Percentiles rank a stretch among this genome's conserved stretches.
phyloP scores from a whole-genome alignment of 768 basidiomycete genomes.

The Boletales sp. region DNA sequence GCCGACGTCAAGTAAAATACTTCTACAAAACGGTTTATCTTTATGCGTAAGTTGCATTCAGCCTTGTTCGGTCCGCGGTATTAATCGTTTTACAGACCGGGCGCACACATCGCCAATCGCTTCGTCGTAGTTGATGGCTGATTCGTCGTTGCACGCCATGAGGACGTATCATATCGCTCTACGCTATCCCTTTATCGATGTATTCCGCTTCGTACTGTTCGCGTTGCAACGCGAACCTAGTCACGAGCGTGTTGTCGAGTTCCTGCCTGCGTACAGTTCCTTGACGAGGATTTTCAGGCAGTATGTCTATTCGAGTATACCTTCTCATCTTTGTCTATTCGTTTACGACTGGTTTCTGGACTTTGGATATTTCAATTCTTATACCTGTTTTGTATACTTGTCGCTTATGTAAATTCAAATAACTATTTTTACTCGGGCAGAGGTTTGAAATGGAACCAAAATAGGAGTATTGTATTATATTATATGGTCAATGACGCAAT shows the following conservation, averaged over 20 bases:
- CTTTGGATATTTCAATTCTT: constrained; percentile 7
- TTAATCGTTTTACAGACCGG: constrained; percentile 24
- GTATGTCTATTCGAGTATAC: constrained; percentile 12
- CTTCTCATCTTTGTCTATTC: background rate
- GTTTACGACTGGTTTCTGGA: constrained; percentile 9
- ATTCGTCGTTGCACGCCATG: constrained; percentile 32
- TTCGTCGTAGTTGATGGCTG: constrained; percentile 39
- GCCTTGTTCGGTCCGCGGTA: background rate
- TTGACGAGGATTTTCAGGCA: constrained; percentile 25
- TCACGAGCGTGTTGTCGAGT: constrained; percentile 64
- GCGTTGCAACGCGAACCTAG: constrained; percentile 50
- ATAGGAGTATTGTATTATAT: no score
- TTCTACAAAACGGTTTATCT: constrained; percentile 9
- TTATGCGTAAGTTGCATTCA: constrained; percentile 25
- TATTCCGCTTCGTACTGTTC: constrained; percentile 66
- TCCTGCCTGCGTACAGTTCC: constrained; percentile 25
- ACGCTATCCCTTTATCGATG: constrained; percentile 45
- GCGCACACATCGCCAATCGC: constrained; percentile 37
- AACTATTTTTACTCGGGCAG: background rate
- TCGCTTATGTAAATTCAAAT: constrained; percentile 16
- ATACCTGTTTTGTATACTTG: background rate
- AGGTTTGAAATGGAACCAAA: background rate
- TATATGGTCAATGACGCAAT: constrained; percentile 26
- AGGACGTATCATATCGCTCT: constrained; percentile 33
- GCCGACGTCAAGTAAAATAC: constrained; percentile 57